A percentile compares a stretch with the other conserved stretches of the same genome.
Conservation (phyloP, 1,139 yeast genomes). For the Protomyces inundatus region DNA sequence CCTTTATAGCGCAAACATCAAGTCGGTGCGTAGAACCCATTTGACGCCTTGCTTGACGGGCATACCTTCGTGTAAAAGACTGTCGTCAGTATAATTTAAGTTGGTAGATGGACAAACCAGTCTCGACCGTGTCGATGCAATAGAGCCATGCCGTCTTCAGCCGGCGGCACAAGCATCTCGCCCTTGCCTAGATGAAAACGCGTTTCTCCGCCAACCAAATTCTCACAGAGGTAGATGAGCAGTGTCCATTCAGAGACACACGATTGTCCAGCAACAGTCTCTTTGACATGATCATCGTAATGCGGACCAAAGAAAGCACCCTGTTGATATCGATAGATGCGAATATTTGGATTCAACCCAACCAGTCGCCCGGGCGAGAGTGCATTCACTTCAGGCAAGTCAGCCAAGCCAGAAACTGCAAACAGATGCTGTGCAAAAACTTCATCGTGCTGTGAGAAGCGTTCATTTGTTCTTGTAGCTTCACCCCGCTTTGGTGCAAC, state of each 20-base stretch:
- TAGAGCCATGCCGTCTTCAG: slow-evolving; percentile 55
- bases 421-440: slow-evolving; percentile 40
- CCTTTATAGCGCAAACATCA: slow-evolving; percentile 39
- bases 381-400: slow-evolving; percentile 37
- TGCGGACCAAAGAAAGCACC: slow-evolving; percentile 57
- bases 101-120: slow-evolving; percentile 33
- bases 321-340: slow-evolving; percentile 53
- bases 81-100: background rate
- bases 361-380: slow-evolving; percentile 40
- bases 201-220: slow-evolving; percentile 60
- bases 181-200: slow-evolving; percentile 46
- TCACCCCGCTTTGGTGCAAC: slow-evolving; percentile 43
- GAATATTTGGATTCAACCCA: slow-evolving; percentile 54
- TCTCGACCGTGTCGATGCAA: slow-evolving; percentile 65
- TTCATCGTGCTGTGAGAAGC: slow-evolving; percentile 45
- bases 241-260: slow-evolving; percentile 47
- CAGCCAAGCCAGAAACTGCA: background rate
- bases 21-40: slow-evolving; percentile 63
- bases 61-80: slow-evolving; percentile 58
- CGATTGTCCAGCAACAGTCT: slow-evolving; percentile 36
- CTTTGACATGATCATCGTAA: slow-evolving; percentile 55
- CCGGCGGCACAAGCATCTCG: slow-evolving; percentile 43
- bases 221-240: slow-evolving; percentile 54
- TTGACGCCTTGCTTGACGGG: slow-evolving; percentile 52
- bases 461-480: slow-evolving; percentile 58